A percentile compares a stretch with the other conserved stretches of the same genome.
phyloP scores from a whole-genome alignment of 2,329 filamentous ascomycete species.

The Drechslerella dactyloides region DNA sequence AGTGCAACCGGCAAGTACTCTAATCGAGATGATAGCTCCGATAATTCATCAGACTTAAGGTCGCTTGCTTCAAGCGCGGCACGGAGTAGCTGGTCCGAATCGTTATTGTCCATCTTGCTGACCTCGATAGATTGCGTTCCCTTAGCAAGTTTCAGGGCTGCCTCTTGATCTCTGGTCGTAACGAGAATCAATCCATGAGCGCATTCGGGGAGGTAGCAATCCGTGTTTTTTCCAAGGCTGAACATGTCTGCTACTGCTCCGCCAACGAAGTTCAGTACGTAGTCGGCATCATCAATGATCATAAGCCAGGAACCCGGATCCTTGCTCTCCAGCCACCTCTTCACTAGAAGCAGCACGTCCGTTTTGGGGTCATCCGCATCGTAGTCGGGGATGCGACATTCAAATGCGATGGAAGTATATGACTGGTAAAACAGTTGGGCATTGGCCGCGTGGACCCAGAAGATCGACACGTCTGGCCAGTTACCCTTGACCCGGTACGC shows the following conservation, averaged over 20 bases:
- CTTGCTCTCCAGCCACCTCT: constrained; percentile 10
- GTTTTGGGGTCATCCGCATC: constrained; percentile 17
- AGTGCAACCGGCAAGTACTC: constrained; percentile 58
- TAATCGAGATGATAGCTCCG: constrained; percentile 54
- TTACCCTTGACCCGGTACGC: background rate
- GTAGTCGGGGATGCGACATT: constrained; percentile 12
- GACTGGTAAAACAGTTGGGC: constrained; percentile 13
- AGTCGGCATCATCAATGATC: constrained; percentile 25
- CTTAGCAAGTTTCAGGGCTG: background rate
- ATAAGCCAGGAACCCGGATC: constrained; percentile 10
- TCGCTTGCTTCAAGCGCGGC: constrained; percentile 39
- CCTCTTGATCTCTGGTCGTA: background rate
- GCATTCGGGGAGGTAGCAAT: background rate
- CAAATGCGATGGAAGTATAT: constrained; percentile 14
- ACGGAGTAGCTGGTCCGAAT: constrained; percentile 53
- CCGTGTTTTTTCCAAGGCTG: no score
- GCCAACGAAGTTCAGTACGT: background rate
- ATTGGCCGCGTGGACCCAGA: constrained; percentile 18
- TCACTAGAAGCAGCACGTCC: constrained; percentile 12
- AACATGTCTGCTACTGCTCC: background rate
- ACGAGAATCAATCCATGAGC: constrained; percentile 2
- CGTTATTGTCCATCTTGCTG: constrained; percentile 10
- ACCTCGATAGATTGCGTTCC: background rate
- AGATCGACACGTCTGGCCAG: background rate
- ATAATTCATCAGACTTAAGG: background rate